A percentile compares a stretch with the other conserved stretches of the same genome.
These are phyloP conservation scores for Fraxinus albicans DNA, from an alignment of 305 asterid species.

Conservation along the genomic window DNA sequence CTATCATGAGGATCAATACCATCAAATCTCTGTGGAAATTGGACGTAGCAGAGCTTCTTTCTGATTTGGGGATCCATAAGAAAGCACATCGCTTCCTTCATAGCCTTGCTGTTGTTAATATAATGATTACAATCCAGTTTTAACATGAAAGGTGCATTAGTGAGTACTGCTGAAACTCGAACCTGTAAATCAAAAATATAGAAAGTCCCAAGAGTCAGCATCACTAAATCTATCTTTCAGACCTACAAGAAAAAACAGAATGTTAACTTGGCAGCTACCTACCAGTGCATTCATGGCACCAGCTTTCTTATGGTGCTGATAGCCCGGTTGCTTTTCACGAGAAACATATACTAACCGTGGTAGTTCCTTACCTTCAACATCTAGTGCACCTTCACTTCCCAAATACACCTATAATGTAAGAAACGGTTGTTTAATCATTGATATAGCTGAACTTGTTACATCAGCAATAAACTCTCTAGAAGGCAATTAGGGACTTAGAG, in stretches of 20 bases:
- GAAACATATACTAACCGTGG: constrained; percentile 80
- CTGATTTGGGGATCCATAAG: constrained; percentile 81
- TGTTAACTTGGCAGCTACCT: constrained; percentile 16
- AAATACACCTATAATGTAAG: constrained; percentile 52
- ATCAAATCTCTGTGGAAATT: constrained; percentile 80
- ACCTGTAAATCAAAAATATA: constrained; percentile 38
- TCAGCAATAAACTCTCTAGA: background rate
- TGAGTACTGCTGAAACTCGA: constrained; percentile 74
- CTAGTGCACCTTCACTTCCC: constrained; percentile 88
- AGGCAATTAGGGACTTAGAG: background rate
- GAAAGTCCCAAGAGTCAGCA: constrained; percentile 6
- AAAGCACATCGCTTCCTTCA: constrained; percentile 85
- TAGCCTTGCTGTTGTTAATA: constrained; percentile 76
- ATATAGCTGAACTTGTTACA: background rate
- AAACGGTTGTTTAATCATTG: background rate
- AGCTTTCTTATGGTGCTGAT: constrained; percentile 80
- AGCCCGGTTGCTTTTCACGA: constrained; percentile 81
- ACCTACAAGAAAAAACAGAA: background rate
- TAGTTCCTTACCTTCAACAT: constrained; percentile 75
- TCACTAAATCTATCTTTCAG: background rate
- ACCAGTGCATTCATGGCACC: constrained; percentile 85
- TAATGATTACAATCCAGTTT: constrained; percentile 88
- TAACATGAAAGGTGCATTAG: constrained; percentile 79
- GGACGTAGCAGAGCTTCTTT: constrained; percentile 80
- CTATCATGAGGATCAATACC: constrained; percentile 84